Base-by-base conservation (phyloP, 768 basidiomycete species). In the Naematelia encephala region DNA sequence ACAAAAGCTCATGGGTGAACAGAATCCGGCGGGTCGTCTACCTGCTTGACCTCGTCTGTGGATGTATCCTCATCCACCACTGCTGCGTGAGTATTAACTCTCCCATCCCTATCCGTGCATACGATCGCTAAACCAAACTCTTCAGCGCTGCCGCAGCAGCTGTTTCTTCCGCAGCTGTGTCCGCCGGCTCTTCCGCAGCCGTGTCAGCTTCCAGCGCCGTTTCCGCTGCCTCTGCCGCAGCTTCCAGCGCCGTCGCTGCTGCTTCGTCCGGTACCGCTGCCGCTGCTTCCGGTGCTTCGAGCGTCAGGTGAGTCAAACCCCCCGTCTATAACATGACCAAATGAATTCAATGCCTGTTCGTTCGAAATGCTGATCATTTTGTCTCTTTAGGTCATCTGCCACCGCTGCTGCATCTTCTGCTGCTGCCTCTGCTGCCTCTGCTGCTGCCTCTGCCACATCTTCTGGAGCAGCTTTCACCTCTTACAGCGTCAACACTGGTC, bases 141-240 rank as follows among this genome's bases (percentile, higher is more conserved):
- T 16, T 61, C 23, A 27, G 25, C 21, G 8, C 26, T 26, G 47
- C 46, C 16, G 57, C 54, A 29, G 60, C 46, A 43, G 29, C 53
- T 3, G 59, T 51, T 25, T 59, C 60, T 19, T 51, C 52, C 23
- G 52, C 52, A 39, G 21, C 45, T n/a, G 43, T 19, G 5, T 54
- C 56, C 19, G 21, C 60, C 25, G 47, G 44, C 19, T 50, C 61
- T 27, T 50, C 55, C 27, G 23, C 59, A 5, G 22, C 53, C 34
- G 50, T 34, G 4, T 25, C 50, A 19, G 27, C 55, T 34, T 16
- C 34, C 30, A 28, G 25, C 19, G 5, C 52, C 42, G 59, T 14
- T 26, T 10, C 56, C 19, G 21, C 60, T 29, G 47, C 49, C 19
- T 50, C 61, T 27, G 53, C 55, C 27, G 23, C 64, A 49, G 48